Conservation (phyloP, 2,329 filamentous ascomycete genomes). For the Metarhizium rileyi region DNA sequence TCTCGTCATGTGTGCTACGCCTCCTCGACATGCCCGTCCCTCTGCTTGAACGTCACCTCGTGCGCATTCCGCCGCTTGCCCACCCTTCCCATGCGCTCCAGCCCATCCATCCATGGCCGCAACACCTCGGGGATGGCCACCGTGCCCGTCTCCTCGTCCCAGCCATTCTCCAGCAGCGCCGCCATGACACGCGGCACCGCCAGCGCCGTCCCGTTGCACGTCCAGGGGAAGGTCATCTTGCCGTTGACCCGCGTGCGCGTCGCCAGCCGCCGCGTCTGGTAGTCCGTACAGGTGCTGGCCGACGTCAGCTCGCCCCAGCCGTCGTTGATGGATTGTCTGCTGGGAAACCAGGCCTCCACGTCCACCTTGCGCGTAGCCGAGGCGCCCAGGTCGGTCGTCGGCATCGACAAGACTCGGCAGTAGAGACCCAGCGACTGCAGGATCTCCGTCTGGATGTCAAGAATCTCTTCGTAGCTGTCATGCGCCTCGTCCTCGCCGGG, state of each 20-base stretch:
- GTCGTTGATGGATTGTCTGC: slow-evolving; percentile 43
- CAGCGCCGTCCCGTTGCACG: slow-evolving; percentile 87
- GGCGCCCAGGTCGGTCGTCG: slow-evolving; percentile 76
- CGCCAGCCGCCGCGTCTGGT: slow-evolving; percentile 74
- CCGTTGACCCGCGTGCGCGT: slow-evolving; percentile 55
- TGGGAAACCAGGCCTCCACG: slow-evolving; percentile 91
- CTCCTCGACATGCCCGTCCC: slow-evolving; percentile 1
- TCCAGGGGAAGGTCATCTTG: slow-evolving; percentile 69
- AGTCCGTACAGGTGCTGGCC: slow-evolving; percentile 86
- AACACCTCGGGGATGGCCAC: slow-evolving; percentile 73
- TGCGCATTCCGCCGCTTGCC: slow-evolving; percentile 15
- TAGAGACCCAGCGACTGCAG: slow-evolving; percentile 66
- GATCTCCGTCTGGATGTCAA: slow-evolving; percentile 79
- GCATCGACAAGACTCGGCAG: slow-evolving; percentile 90
- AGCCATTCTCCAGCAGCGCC: slow-evolving; percentile 82
- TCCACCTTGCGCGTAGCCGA: slow-evolving; percentile 81
- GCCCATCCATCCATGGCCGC: slow-evolving; percentile 74
- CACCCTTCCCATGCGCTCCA: slow-evolving; percentile 47
- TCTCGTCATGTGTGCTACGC: neutral
- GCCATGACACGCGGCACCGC: slow-evolving; percentile 85
- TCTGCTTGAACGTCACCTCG: neutral
- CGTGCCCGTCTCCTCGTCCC: slow-evolving; percentile 58
- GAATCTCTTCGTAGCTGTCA: slow-evolving; percentile 71
- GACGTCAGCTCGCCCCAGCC: slow-evolving; percentile 94
- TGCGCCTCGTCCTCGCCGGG: slow-evolving; percentile 41